phyloP scores from a whole-genome alignment of 495 filamentous ascomycete genomes.

The Bathelium albidoporum region DNA sequence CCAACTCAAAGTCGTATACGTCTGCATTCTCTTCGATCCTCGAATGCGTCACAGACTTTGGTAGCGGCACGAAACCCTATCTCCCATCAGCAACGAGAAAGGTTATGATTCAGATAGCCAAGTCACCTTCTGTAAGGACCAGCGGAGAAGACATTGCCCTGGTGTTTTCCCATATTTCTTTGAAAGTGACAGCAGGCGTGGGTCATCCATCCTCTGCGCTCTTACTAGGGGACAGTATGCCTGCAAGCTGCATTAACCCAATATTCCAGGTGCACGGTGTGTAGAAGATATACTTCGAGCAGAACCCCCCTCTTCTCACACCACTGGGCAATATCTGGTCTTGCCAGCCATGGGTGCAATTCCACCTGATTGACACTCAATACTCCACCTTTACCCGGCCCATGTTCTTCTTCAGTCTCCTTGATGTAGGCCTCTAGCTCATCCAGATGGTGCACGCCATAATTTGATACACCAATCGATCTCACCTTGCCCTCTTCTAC shows the following conservation, averaged over 20 bases:
- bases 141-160: conserved; percentile 72
- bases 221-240: conserved; percentile 74
- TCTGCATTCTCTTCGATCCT: conserved; percentile 67
- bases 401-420: conserved; percentile 48
- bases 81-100: background rate
- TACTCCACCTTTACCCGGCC: conserved; percentile 58
- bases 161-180: conserved; percentile 62
- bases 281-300: conserved; percentile 38
- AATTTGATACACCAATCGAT: conserved; percentile 58
- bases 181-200: conserved; percentile 45
- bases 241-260: background rate
- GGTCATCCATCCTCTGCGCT: conserved; percentile 55
- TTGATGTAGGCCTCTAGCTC: conserved; percentile 68
- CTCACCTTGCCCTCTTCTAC: conserved; percentile 54
- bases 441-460: conserved; percentile 57
- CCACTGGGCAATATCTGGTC: conserved; percentile 70
- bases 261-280: background rate
- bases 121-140: conserved; percentile 70
- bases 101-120: background rate
- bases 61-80: conserved; percentile 58
- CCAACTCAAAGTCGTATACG: conserved; percentile 75
- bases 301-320: conserved; percentile 55
- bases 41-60: conserved; percentile 59
- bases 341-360: conserved; percentile 78
- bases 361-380: conserved; percentile 82